phyloP scores from a whole-genome alignment of 371 early-diverging fungal genomes.

The Mortierella sp. region DNA sequence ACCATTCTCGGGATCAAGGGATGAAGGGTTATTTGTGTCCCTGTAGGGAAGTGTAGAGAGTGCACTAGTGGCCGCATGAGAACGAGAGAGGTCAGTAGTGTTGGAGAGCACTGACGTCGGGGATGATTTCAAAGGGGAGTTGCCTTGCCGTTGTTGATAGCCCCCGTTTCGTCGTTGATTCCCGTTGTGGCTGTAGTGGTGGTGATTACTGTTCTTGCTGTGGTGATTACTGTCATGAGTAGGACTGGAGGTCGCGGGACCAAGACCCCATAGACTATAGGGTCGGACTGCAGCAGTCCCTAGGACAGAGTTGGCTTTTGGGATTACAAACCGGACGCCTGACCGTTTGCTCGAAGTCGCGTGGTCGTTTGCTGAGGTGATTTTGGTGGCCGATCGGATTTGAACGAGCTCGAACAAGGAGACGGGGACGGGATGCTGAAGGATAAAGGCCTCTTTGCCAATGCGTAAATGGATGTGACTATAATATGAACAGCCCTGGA shows the following conservation, averaged over 20 bases:
- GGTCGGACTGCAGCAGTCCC: conserved; percentile 44
- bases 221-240: conserved; percentile 1
- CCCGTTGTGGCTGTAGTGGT: conserved; percentile 16
- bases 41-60: conserved; percentile 2
- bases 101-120: too few species aligned
- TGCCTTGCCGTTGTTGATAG: conserved; percentile 7
- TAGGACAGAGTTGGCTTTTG: conserved; percentile 36
- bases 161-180: conserved; percentile 4
- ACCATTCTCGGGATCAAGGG: too few species aligned
- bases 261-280: conserved; percentile 46
- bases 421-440: conserved; percentile 31
- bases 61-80: conserved; percentile 8
- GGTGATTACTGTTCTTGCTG: not conserved
- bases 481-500: too few species aligned
- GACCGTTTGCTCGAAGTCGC: conserved; percentile 4
- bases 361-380: conserved; percentile 24
- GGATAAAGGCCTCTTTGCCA: conserved; percentile 33
- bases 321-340: conserved; percentile 39
- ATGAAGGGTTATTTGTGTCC: too few species aligned
- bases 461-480: conserved; percentile 39
- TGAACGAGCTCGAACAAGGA: conserved; percentile 49
- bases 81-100: not conserved
- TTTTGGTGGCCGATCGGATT: conserved; percentile 33
- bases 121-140: not conserved
- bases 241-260: conserved; percentile 9